Base-by-base conservation (phyloP, 805 yeast genomes). In the Schwanniomyces polymorphus region DNA sequence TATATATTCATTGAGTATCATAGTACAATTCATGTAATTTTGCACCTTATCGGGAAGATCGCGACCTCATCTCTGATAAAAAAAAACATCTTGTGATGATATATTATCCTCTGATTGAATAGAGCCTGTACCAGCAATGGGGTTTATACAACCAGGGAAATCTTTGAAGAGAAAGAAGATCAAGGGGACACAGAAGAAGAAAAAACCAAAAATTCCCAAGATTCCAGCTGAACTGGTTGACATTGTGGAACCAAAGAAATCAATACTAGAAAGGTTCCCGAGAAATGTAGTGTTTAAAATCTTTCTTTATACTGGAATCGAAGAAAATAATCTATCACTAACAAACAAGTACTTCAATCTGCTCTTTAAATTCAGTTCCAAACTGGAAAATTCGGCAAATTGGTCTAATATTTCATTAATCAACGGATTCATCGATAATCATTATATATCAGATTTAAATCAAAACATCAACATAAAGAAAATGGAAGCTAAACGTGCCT, bases 221-320 rank as follows among this genome's bases (percentile, higher is more conserved):
- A n/a, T 18, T 6, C 33, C 14, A 38, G 40, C 28, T 14, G n/a
- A 28, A 17, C 3, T 17, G 4, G 38, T 28, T 17, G 29, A 34
- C 4, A 41, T n/a, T 21, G 38, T 38, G 12, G 27, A 31, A 31
- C 34, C 34, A 16, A 17, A 44, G 11, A 27, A 18, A 44, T 47
- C 54, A 10, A 42, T 52, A 40, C 48, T 76, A 9, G 67, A 65
- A 33, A 55, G 58, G 11, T 58, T 80, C 10, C 84, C 84, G 1
- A 44, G 57, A 2, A 82, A 79, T 46, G 45, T 80, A 2, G 48
- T 78, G 2, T 67, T 61, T 23, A 56, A 56, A 35, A 68, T 80
- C 8, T 73, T 76, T 53, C 54, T 69, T 2, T 50, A 52, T n/a
- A 59, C 76, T 2, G 74, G 73, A 1, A 58, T 70, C n/a, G 58